A percentile compares a stretch with the other conserved stretches of the same genome.
Evolutionary conservation across 441 rosid genomes (phyloP).

Genomic region (Erysimum cheiri): DNA sequence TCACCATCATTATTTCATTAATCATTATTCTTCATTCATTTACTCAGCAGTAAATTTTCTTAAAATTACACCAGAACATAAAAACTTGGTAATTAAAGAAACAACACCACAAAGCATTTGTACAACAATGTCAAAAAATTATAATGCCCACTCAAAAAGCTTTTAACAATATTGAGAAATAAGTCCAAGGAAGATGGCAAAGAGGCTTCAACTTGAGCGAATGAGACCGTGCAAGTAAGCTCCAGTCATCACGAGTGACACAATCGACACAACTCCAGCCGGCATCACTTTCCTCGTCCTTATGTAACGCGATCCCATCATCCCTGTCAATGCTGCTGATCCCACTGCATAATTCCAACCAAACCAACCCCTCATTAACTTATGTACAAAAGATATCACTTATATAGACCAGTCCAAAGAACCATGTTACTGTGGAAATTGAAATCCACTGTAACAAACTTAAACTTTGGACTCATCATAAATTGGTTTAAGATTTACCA

Average conservation of each 20-base stretch:
- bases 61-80: neutral
- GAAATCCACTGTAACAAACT: neutral
- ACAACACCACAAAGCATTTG: constrained; percentile 11
- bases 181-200: constrained; percentile 5
- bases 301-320: constrained; percentile 86
- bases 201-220: constrained; percentile 57
- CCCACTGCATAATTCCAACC: constrained; percentile 54
- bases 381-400: neutral
- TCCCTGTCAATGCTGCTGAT: constrained; percentile 72
- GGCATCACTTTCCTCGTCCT: constrained; percentile 80
- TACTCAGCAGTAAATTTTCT: too few species aligned
- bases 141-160: neutral
- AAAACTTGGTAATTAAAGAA: constrained; percentile 5
- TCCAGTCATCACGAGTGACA: constrained; percentile 81
- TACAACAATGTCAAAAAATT: neutral
- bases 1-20: too few species aligned
- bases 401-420: neutral
- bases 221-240: constrained; percentile 83
- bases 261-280: constrained; percentile 82
- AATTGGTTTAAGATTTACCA: neutral
- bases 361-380: constrained; percentile 16
- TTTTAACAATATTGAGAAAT: neutral
- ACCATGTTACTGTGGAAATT: neutral
- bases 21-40: too few species aligned
- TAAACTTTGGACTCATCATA: neutral